Evolutionary conservation across 768 basidiomycete genomes (phyloP), one percentile per base, ranked within the genome.

Genomic region (Kwoniella dendrophila): DNA sequence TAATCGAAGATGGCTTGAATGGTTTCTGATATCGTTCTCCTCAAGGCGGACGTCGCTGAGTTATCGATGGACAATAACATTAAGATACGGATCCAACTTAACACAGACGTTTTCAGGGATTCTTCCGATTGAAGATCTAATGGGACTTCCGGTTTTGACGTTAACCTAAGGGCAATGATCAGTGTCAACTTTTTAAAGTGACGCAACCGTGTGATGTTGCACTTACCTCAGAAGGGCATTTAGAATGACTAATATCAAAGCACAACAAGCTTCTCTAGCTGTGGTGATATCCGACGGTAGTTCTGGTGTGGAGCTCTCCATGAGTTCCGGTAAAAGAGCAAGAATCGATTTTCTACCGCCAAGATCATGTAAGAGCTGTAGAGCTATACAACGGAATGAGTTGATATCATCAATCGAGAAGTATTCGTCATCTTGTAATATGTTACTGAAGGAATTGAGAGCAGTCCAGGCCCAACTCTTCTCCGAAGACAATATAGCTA

Each of bases 41-140:
- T 40, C 22, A 64, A 43, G 22, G 56, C 36, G 12, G 18, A 20
- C 10, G 62, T 36, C 4, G 66, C 60, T 3, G 41, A 8, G 20
- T 27, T 32, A 41, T 67, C 62, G 16, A 63, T 58, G 7, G 52
- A 30, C 3, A 63, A 54, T 4, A 60, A 40, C 14, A 67, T 56
- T n/a, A 67, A 48, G 14, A 63, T 32, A 2, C 47, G 54, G 5
- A 62, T 20, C 53, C 41, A 55, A 18, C 30, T 24, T 5, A 41
- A n/a, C 3, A 26, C 26, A 20, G 32, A n/a, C 20, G 26, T 12
- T n/a, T n/a, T 30, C 34, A 51, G n/a, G n/a, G 14, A 41, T 16
- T 33, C 43, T 27, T 18, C 12, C 20, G n/a, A n/a, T n/a, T n/a
- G n/a, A n/a, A n/a, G n/a, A n/a, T n/a, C n/a, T n/a, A n/a, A n/a